A percentile compares a stretch with the other conserved stretches of the same genome.
phyloP scores from a whole-genome alignment of 1,139 yeast species.

The Yamadazyma pseudoaaseri region DNA sequence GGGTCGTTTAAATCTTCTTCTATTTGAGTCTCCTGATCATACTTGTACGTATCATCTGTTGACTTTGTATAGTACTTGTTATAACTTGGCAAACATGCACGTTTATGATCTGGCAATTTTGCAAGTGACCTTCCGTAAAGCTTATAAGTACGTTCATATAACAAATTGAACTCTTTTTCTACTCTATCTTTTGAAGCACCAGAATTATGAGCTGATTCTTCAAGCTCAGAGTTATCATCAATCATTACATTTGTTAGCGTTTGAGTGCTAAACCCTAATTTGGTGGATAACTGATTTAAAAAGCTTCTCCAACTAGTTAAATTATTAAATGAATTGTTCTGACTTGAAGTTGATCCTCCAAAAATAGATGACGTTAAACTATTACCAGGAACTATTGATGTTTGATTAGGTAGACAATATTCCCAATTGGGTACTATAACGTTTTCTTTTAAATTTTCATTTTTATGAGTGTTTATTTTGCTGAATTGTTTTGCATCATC shows the following conservation, averaged over 20 bases:
- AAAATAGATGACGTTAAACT: constrained; percentile 19
- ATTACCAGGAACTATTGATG: constrained; percentile 27
- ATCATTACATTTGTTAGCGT: constrained; percentile 30
- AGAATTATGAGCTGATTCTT: constrained; percentile 11
- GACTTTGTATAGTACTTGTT: constrained; percentile 27
- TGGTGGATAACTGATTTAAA: constrained; percentile 34
- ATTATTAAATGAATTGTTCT: constrained; percentile 12
- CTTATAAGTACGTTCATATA: constrained; percentile 40
- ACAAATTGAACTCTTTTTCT: constrained; percentile 35
- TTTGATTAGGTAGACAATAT: constrained; percentile 35
- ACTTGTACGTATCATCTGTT: constrained; percentile 15
- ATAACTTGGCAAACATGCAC: constrained; percentile 46
- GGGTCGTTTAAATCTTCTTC: constrained; percentile 30
- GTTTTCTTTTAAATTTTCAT: constrained; percentile 42
- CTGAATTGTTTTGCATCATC: constrained; percentile 40
- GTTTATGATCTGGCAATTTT: constrained; percentile 35
- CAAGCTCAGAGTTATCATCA: constrained; percentile 11
- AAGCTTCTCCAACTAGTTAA: constrained; percentile 39
- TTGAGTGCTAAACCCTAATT: constrained; percentile 38
- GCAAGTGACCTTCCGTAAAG: constrained; percentile 42
- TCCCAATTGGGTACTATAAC: constrained; percentile 47
- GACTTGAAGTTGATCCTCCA: constrained; percentile 30
- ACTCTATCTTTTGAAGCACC: constrained; percentile 20
- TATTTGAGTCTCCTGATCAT: constrained; percentile 23
- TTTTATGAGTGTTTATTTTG: constrained; percentile 46